Evolutionary conservation across 257 asterid genomes (phyloP).

Genomic region (Nicotiana undulata): DNA sequence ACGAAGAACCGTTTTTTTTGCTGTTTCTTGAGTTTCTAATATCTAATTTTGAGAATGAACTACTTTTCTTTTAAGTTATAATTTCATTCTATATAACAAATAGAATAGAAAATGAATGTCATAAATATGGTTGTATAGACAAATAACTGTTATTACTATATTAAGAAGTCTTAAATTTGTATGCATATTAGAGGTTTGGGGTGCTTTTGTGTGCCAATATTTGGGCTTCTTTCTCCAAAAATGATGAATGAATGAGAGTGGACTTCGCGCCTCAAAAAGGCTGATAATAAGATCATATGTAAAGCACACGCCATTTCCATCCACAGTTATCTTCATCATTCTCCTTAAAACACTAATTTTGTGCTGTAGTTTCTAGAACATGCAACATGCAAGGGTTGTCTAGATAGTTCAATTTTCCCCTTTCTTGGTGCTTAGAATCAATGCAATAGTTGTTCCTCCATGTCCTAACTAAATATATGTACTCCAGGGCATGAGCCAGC

Average conservation of each 20-base stretch:
- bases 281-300: not conserved
- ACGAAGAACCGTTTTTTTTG: not conserved
- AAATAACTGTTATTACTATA: not conserved
- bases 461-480: conserved; percentile 4
- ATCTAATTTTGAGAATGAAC: not conserved
- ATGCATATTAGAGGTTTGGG: not conserved
- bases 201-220: not conserved
- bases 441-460: not conserved
- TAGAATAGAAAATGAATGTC: not conserved
- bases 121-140: not conserved
- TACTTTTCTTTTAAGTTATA: not conserved
- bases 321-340: not conserved
- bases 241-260: not conserved
- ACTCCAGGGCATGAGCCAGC: conserved; percentile 86
- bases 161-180: not conserved
- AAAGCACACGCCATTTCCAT: not conserved
- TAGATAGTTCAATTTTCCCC: not conserved
- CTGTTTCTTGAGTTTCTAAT: not conserved
- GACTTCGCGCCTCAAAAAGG: not conserved
- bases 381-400: not conserved
- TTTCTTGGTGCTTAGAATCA: not conserved
- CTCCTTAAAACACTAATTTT: not conserved
- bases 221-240: not conserved
- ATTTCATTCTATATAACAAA: not conserved
- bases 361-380: not conserved